phyloP scores from a whole-genome alignment of 345 rosid species.

The Acer yangbiense region DNA sequence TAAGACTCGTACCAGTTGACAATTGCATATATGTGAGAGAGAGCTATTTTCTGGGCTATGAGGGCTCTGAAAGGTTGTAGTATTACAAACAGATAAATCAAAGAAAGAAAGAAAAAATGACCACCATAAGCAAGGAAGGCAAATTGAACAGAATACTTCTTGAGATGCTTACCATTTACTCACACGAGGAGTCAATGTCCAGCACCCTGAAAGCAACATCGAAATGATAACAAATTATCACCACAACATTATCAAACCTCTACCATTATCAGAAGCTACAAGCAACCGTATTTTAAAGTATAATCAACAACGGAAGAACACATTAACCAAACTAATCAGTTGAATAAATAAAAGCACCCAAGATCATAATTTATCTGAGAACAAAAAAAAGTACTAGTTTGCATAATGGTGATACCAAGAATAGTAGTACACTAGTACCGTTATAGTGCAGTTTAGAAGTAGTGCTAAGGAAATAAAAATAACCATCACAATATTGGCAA shows the following conservation, averaged over 20 bases:
- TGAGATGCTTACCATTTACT: constrained; percentile 50
- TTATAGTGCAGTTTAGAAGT: too few species aligned
- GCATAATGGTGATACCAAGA: too few species aligned
- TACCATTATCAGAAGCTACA: background rate
- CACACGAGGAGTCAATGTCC: constrained; percentile 59
- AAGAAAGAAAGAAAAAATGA: too few species aligned
- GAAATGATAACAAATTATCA: constrained; percentile 12
- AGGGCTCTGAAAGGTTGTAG: too few species aligned
- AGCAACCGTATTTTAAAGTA: background rate
- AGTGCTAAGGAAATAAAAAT: too few species aligned
- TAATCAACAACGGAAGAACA: too few species aligned
- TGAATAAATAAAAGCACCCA: too few species aligned
- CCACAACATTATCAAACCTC: background rate
- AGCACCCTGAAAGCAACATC: constrained; percentile 54
- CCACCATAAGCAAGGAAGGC: background rate
- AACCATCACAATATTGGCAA: background rate
- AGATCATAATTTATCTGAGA: too few species aligned
- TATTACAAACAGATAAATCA: too few species aligned
- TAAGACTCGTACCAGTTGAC: constrained; percentile 56
- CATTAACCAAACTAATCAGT: too few species aligned
- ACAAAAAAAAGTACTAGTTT: too few species aligned
- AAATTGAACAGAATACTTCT: constrained; percentile 4
- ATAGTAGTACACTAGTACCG: too few species aligned
- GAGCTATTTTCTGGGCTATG: constrained; percentile 55
- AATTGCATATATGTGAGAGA: constrained; percentile 61